Conservation (phyloP, 2,329 filamentous ascomycete species). For the Botrytis hyacinthi region DNA sequence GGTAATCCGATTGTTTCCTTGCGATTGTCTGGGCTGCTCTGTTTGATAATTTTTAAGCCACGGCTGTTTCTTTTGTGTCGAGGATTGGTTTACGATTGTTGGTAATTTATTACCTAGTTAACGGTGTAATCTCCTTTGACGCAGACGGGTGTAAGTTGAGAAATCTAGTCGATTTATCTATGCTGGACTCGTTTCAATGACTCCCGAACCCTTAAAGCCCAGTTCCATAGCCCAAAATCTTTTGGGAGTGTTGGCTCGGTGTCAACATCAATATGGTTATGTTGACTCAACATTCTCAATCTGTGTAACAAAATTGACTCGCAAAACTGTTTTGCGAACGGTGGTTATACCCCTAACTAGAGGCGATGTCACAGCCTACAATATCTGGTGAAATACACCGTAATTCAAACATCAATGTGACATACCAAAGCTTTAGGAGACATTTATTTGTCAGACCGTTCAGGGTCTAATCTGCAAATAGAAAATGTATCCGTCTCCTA, state of each 20-base stretch:
- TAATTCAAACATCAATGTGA: neutral
- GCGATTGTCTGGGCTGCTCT: neutral
- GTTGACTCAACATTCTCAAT: neutral
- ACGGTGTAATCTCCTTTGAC: neutral
- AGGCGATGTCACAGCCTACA: neutral
- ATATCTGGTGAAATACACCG: neutral
- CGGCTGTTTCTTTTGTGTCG: neutral
- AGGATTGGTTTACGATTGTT: neutral
- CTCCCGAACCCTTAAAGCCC: neutral
- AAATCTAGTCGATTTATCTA: neutral
- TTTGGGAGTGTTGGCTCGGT: neutral
- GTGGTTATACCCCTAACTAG: neutral
- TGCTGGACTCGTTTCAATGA: neutral
- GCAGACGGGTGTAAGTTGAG: neutral
- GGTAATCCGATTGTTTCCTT: neutral
- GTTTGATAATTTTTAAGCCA: neutral
- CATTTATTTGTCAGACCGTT: neutral
- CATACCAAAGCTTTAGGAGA: neutral
- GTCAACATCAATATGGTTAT: neutral
- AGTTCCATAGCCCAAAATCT: neutral
- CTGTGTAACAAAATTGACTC: neutral
- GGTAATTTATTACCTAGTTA: neutral
- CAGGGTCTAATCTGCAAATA: neutral
- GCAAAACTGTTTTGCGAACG: neutral
- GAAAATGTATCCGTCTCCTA: neutral